Evolutionary conservation across 2,329 filamentous ascomycete genomes (phyloP).

Genomic region (Ophiostoma novo-ulmi): DNA sequence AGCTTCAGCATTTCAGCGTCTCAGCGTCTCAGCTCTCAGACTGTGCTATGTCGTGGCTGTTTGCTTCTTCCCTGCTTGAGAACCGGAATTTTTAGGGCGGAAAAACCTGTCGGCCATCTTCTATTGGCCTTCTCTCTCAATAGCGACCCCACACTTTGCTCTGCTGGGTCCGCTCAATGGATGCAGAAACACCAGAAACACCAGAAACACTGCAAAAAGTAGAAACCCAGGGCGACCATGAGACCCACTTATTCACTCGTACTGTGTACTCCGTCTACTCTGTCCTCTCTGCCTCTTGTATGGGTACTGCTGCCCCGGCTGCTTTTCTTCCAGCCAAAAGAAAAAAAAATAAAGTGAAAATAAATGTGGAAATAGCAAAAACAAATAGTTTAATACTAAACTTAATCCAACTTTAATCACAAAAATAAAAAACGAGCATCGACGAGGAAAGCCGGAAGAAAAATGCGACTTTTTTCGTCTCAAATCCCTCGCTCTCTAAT

Average conservation of each 20-base stretch:
- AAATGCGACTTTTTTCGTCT: constrained; percentile 27
- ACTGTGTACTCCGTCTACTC: constrained; percentile 1
- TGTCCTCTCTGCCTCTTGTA: background rate
- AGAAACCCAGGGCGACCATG: constrained; percentile 7
- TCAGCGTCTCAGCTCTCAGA: background rate
- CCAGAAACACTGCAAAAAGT: background rate
- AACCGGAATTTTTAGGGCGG: constrained; percentile 29
- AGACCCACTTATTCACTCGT: constrained; percentile 7
- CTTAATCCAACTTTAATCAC: background rate
- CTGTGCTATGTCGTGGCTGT: constrained; percentile 3
- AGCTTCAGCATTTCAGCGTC: background rate
- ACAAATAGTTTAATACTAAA: background rate
- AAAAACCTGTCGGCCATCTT: constrained; percentile 23
- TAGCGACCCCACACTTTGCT: constrained; percentile 22
- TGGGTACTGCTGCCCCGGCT: background rate
- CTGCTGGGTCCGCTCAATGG: constrained; percentile 19
- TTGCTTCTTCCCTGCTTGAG: constrained; percentile 20
- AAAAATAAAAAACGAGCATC: constrained; percentile 10
- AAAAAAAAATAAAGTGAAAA: background rate
- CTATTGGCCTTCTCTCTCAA: constrained; percentile 27
- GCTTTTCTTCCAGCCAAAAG: constrained; percentile 7
- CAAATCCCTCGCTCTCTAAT: constrained; percentile 19
- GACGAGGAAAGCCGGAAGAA: constrained; percentile 27
- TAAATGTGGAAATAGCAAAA: background rate
- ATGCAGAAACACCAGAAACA: background rate